Evolutionary conservation across 2,329 filamentous ascomycete species (phyloP), one percentile per base, ranked within the genome.

Genomic region (Pseudocercospora vitis): DNA sequence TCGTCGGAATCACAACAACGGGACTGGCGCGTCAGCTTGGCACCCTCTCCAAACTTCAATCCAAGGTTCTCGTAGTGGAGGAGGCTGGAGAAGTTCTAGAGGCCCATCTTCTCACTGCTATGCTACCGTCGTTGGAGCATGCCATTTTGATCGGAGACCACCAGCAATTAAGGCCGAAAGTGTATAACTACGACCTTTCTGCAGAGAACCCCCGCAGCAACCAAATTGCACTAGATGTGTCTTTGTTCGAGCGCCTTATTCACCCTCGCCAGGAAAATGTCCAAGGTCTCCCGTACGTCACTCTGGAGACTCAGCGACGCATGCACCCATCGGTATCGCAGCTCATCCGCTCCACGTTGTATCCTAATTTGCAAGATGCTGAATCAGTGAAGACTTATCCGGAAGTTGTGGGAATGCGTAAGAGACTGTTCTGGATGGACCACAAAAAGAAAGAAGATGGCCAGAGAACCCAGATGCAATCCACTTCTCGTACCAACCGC

Each of bases 81-180:
- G 85, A 89, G 62, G 85, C 85, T 1, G 85, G 80, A 0, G 85
- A 89, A 57, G 81, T 88, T 0, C 72, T 88, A 26, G 86, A 89
- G 64, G 74, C 81, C 0, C 84, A 88, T 54, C 71, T 81, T 2
- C 65, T 88, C 1, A 81, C 81, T 0, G 77, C 84, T 0, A 65
- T 88, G 3, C 70, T 85, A 0, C 83, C 83, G 0, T 76, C 77
- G 0, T 65, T 86, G 0, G 77, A 87, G 64, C 84, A 88, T 53
- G 70, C 76, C 4, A 81, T 87, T 14, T 74, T 83, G 11, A 86
- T 87, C 32, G 83, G 84, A 0, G 84, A 87, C 60, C 83, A 86
- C 53, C 70, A 76, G 16, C 83, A 87, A 61, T 73, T 87, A 1
- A 78, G 83, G 0, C 83, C 83, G 0, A 76, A 80, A 45, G 78